A percentile compares a stretch with the other conserved stretches of the same genome.
Conservation (phyloP, 306 rosid species). For the Trifolium dubium region DNA sequence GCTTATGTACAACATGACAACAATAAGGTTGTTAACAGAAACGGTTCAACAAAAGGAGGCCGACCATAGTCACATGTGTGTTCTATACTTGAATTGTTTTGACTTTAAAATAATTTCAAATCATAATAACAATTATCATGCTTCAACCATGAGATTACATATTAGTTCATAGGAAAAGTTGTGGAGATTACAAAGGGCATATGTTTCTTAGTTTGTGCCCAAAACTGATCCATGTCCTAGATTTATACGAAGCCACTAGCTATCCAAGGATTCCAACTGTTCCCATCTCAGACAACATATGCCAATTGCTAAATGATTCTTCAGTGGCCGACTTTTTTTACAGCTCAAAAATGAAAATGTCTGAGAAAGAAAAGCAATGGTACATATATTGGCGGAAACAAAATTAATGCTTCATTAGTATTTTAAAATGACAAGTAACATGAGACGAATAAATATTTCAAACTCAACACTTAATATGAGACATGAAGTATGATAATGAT, state of each 20-base stretch:
- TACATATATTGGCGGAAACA: background rate
- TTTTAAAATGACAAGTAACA: background rate
- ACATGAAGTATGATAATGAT: background rate
- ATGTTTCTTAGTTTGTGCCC: slow-evolving; percentile 11
- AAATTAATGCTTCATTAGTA: background rate
- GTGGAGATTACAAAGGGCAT: slow-evolving; percentile 21
- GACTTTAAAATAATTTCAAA: no score
- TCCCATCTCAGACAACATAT: background rate
- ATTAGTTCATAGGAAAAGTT: background rate
- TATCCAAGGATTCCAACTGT: slow-evolving; percentile 6
- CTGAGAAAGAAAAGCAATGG: background rate
- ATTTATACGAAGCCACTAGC: background rate
- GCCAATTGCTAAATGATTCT: background rate
- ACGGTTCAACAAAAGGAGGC: background rate
- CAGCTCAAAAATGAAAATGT: background rate
- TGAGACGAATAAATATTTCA: background rate
- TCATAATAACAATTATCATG: background rate
- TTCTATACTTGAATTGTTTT: background rate
- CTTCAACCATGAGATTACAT: slow-evolving; percentile 5
- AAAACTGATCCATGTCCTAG: slow-evolving; percentile 14
- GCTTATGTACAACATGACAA: background rate
- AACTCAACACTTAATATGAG: background rate
- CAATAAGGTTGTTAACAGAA: background rate
- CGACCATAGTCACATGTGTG: background rate
- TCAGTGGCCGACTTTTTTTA: background rate